phyloP scores from a whole-genome alignment of 345 rosid species.

The Citrus trifoliata region DNA sequence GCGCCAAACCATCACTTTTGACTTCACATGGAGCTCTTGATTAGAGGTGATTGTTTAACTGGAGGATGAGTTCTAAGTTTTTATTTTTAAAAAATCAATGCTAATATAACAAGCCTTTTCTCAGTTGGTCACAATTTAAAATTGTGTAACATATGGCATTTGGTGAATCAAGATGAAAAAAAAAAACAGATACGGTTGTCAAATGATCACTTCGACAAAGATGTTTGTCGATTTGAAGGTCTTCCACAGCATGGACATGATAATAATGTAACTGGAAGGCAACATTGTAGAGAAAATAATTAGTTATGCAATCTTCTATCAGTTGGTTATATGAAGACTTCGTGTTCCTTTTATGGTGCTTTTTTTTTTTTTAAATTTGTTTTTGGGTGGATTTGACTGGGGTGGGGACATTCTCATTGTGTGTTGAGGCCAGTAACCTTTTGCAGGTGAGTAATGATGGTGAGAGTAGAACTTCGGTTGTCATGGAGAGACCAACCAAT shows the following conservation, averaged over 20 bases:
- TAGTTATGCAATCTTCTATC: background rate
- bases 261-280: background rate
- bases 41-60: background rate
- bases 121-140: background rate
- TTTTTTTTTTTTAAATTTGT: background rate
- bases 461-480: conserved; percentile 14
- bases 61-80: background rate
- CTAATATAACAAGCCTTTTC: background rate
- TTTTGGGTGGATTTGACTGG: background rate
- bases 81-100: background rate
- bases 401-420: conserved; percentile 3
- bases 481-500: conserved; percentile 18
- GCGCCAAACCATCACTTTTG: background rate
- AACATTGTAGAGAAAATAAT: background rate
- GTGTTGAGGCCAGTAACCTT: conserved; percentile 19
- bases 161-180: background rate
- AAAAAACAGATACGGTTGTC: background rate
- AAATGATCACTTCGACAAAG: background rate
- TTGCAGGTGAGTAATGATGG: conserved; percentile 27
- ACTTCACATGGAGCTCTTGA: background rate
- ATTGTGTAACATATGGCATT: background rate
- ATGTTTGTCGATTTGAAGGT: background rate
- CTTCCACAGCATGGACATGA: background rate
- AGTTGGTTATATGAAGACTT: background rate
- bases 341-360: background rate